These are phyloP conservation scores for Mycena leptocephala DNA, from an alignment of 768 basidiomycete genomes.

Conservation along the genomic window DNA sequence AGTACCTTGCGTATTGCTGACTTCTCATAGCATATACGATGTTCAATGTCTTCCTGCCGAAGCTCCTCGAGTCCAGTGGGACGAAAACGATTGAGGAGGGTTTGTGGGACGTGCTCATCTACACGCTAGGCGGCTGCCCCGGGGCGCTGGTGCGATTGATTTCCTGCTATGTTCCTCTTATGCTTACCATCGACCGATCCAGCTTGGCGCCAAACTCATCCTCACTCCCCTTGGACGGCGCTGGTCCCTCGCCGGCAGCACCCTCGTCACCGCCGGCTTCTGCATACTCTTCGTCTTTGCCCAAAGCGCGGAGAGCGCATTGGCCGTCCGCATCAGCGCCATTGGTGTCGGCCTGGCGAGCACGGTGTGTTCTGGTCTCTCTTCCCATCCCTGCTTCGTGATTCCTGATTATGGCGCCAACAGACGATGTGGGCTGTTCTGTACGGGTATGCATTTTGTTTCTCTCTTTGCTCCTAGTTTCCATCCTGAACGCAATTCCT, in stretches of 20 bases:
- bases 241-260: conserved; percentile 82
- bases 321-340: conserved; percentile 78
- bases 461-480: conserved; percentile 11
- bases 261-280: conserved; percentile 82
- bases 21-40: conserved; percentile 80
- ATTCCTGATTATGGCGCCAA: background rate
- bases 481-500: background rate
- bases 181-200: background rate
- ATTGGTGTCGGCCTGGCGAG: conserved; percentile 64
- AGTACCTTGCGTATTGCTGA: conserved; percentile 11
- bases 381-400: background rate
- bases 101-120: conserved; percentile 90
- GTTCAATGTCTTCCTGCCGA: conserved; percentile 95
- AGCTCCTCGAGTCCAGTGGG: conserved; percentile 73
- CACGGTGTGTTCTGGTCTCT: conserved; percentile 62
- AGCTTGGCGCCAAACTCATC: conserved; percentile 92
- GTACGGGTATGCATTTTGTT: conserved; percentile 65
- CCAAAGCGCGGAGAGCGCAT: conserved; percentile 69
- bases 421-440: conserved; percentile 92
- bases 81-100: conserved; percentile 72
- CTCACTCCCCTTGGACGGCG: conserved; percentile 80
- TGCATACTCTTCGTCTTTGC: conserved; percentile 81
- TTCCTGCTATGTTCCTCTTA: conserved; percentile 10
- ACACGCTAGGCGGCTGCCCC: conserved; percentile 88
- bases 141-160: conserved; percentile 79